Percentiles rank a stretch among this genome's conserved stretches.
These are phyloP conservation scores for Kodamaea sp. DNA, from an alignment of 1,139 yeast genomes.

Conservation along the genomic window DNA sequence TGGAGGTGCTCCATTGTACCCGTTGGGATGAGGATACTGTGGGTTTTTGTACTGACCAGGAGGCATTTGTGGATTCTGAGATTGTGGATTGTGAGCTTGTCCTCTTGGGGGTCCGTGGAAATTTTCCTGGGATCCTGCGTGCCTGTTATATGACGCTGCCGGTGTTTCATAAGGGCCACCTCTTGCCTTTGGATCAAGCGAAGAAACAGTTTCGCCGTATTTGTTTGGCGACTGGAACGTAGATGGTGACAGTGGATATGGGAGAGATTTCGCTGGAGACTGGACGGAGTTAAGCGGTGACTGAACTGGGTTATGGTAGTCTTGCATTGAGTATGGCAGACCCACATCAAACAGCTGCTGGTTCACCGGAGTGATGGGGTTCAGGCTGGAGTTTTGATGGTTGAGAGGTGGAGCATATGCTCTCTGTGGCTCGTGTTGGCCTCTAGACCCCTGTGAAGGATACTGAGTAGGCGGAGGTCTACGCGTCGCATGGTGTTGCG, in stretches of 20 bases:
- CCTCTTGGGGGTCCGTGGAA: neutral
- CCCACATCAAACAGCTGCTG: constrained; percentile 11
- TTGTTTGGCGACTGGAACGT: neutral
- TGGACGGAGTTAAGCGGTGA: constrained; percentile 1
- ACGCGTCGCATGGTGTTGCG: too few species aligned
- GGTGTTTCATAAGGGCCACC: neutral
- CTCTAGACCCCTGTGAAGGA: too few species aligned
- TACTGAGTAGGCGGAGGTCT: too few species aligned
- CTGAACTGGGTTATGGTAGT: constrained; percentile 8
- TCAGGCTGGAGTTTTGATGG: too few species aligned
- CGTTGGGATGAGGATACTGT: neutral
- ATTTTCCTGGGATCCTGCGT: neutral
- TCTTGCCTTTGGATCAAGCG: neutral
- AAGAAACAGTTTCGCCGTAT: too few species aligned
- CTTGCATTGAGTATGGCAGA: constrained; percentile 15
- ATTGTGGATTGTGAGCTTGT: neutral
- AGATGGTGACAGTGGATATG: neutral
- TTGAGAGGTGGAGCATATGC: too few species aligned
- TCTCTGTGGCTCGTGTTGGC: too few species aligned
- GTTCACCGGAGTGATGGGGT: constrained; percentile 13
- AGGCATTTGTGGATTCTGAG: constrained; percentile 1
- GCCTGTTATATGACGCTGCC: neutral
- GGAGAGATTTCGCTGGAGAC: constrained; percentile 1
- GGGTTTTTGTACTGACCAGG: neutral
- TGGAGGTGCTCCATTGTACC: constrained; percentile 1